Evolutionary conservation across 1,284 basidiomycete genomes (phyloP), one percentile per base, ranked within the genome.

Genomic region (Lentinula novae-zelandiae): DNA sequence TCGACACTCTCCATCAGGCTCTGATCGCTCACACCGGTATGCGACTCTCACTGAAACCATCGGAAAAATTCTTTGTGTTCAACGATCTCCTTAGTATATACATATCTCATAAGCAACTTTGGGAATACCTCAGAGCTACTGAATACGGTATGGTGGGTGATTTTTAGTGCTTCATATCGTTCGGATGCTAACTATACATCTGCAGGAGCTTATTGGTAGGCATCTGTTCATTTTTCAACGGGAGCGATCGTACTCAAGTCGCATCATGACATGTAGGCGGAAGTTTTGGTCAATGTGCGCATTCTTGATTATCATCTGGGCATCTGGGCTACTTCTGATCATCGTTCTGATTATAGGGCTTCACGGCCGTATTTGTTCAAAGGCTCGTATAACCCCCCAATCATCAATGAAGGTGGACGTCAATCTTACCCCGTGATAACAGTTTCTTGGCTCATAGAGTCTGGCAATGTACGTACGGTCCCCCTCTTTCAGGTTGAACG

Each of bases 21-120:
- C 68, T 87, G 31, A 84, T 87, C 54, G 76, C 80, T 3, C 84
- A 87, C 63, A 76, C 77, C 1, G 71, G 85, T 80, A 68, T 48
- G 75, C 20, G 17, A 10, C 13, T 8, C 31, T 44, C 44, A 27
- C 27, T 38, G 13, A 27, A 6, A n/a, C 1, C 34, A 7, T n/a
- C 65, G 10, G 20, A 15, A 40, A 40, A 15, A 20, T 53, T 22
- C 12, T 7, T 22, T 5, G 38, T 22, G 40, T 31, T 20, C 15
- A 15, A 20, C 50, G 27, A 49, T 27, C 10, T 34, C 1, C 86
- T 5, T 39, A 58, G 85, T 83, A 4, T 87, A 87, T 65, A 75
- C 73, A 5, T 86, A 87, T 65, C 67, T 80, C 5, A 68, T 88
- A 56, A 78, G 76, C 10, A 71, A 83, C 62, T 86, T 77, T 65